Conservation (phyloP, 768 basidiomycete species). For the Mycena floridula region DNA sequence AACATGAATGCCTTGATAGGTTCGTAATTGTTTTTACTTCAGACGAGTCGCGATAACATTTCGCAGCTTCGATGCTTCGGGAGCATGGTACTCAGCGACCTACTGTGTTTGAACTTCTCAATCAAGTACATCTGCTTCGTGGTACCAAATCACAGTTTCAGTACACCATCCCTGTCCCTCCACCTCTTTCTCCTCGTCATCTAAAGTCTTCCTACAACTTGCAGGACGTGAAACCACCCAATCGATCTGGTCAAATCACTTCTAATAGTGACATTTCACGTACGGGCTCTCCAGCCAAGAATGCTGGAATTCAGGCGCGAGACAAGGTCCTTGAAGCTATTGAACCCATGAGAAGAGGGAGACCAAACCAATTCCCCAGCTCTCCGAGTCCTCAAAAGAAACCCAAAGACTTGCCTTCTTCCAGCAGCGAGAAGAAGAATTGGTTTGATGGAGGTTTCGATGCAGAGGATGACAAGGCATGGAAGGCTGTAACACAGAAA, state of each 20-base stretch:
- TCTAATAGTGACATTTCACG: slow-evolving; percentile 6
- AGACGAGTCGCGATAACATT: slow-evolving; percentile 6
- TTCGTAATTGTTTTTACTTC: slow-evolving; percentile 27
- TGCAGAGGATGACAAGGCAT: slow-evolving; percentile 39
- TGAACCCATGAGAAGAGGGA: slow-evolving; percentile 70
- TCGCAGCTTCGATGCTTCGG: slow-evolving; percentile 81
- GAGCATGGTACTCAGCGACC: slow-evolving; percentile 88
- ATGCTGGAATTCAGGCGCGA: slow-evolving; percentile 60
- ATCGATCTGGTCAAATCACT: slow-evolving; percentile 18
- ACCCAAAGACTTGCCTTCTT: slow-evolving; percentile 18
- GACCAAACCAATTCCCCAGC: slow-evolving; percentile 39
- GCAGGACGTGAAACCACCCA: slow-evolving; percentile 16
- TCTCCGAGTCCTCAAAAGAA: slow-evolving; percentile 27
- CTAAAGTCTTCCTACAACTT: slow-evolving; percentile 13
- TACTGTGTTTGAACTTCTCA: slow-evolving; percentile 80
- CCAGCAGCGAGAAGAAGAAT: slow-evolving; percentile 18
- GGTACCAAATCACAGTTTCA: slow-evolving; percentile 79
- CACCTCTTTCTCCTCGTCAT: slow-evolving; percentile 36
- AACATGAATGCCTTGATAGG: slow-evolving; percentile 82
- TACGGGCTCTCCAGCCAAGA: slow-evolving; percentile 23
- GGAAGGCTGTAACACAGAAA: slow-evolving; percentile 34
- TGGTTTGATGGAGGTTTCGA: slow-evolving; percentile 31
- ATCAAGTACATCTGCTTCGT: slow-evolving; percentile 77
- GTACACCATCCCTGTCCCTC: slow-evolving; percentile 52
- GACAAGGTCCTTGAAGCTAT: slow-evolving; percentile 78